phyloP scores from a whole-genome alignment of 768 basidiomycete species.

The Filobasidium wieringae region DNA sequence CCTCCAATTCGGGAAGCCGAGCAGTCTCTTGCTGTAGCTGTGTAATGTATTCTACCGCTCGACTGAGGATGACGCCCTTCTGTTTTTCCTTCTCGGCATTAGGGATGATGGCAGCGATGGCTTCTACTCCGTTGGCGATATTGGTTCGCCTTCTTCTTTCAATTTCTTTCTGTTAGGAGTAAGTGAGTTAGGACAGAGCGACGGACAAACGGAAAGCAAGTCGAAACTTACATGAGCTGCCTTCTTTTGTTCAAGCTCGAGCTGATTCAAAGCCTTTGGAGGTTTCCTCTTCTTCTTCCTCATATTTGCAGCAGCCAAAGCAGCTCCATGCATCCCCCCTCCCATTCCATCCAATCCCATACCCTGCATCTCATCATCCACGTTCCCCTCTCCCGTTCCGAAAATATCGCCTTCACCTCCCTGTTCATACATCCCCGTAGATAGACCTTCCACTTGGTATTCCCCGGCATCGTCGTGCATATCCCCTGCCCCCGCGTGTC shows the following conservation, averaged over 20 bases:
- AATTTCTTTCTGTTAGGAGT: conserved; percentile 75
- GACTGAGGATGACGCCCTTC: conserved; percentile 76
- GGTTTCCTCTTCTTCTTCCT: conserved; percentile 11
- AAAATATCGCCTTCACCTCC: conserved; percentile 3
- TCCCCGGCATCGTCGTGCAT: background rate
- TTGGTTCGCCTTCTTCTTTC: conserved; percentile 87
- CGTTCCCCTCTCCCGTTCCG: conserved; percentile 5
- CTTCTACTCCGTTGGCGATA: conserved; percentile 93
- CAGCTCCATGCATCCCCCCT: conserved; percentile 4
- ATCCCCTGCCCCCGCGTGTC: background rate
- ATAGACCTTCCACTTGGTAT: background rate
- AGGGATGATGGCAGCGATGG: conserved; percentile 76
- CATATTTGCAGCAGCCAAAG: too few relatives aligned
- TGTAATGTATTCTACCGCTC: conserved; percentile 82
- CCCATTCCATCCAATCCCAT: background rate
- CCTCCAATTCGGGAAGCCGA: background rate
- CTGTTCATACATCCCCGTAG: background rate
- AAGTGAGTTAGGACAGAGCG: too few relatives aligned
- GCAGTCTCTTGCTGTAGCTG: conserved; percentile 72
- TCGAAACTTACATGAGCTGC: conserved; percentile 36
- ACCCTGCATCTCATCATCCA: conserved; percentile 8
- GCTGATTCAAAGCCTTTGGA: conserved; percentile 1
- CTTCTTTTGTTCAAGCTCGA: conserved; percentile 27
- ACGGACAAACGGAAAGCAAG: background rate
- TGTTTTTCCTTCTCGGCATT: conserved; percentile 56